Percentiles rank a stretch among this genome's conserved stretches.
phyloP scores from a whole-genome alignment of 176 grass and related monocot species.

The Juncus inflexus region DNA sequence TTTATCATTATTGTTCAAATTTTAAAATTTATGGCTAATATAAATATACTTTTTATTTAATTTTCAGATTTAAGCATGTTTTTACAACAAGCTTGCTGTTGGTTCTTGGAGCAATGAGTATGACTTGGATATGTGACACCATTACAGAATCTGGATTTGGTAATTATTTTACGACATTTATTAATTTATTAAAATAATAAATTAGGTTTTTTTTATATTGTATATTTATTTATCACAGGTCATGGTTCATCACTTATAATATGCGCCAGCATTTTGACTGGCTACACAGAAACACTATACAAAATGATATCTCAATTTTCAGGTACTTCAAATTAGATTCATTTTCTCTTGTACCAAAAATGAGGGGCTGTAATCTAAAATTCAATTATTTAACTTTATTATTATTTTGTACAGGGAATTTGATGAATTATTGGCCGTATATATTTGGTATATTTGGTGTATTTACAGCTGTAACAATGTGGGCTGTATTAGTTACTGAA shows the following conservation, averaged over 20 bases:
- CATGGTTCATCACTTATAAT: slow-evolving; percentile 99
- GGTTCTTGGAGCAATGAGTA: slow-evolving; percentile 88
- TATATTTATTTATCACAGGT: slow-evolving; percentile 44
- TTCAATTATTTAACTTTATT: no score
- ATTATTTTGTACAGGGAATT: slow-evolving; percentile 48
- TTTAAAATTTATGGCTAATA: slow-evolving; percentile 2
- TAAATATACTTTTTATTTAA: slow-evolving; percentile 17
- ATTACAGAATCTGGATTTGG: slow-evolving; percentile 99
- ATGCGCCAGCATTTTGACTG: slow-evolving; percentile 90
- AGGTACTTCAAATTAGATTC: slow-evolving; percentile 35
- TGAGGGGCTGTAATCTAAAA: no score
- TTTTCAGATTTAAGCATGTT: slow-evolving; percentile 77
- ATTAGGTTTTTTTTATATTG: slow-evolving; percentile 30
- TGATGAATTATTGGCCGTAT: slow-evolving; percentile 63
- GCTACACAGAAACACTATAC: slow-evolving; percentile 86
- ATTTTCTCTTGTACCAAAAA: not conserved
- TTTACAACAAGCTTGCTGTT: slow-evolving; percentile 69
- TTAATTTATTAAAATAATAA: slow-evolving; percentile 26
- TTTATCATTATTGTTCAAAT: not conserved
- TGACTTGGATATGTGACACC: slow-evolving; percentile 97
- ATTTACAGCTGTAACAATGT: slow-evolving; percentile 83
- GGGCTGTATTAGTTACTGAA: slow-evolving; percentile 90
- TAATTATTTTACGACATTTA: slow-evolving; percentile 21
- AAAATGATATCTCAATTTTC: slow-evolving; percentile 90
- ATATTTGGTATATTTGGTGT: slow-evolving; percentile 61